Evolutionary conservation across 805 yeast genomes (phyloP).

Genomic region (Blastobotrys robertii): DNA sequence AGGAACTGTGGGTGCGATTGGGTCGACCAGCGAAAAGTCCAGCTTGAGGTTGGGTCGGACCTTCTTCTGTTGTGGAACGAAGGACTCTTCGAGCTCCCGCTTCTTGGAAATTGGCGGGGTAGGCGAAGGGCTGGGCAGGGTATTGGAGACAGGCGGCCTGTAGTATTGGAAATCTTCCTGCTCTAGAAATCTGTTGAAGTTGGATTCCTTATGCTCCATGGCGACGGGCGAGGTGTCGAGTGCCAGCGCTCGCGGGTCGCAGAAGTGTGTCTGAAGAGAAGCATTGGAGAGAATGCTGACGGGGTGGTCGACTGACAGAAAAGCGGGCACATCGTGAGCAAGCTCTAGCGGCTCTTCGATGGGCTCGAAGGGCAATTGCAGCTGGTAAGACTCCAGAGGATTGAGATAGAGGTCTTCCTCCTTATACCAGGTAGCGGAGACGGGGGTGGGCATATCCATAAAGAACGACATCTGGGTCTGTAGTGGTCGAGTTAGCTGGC

Average conservation of each 20-base stretch:
- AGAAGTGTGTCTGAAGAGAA: background rate
- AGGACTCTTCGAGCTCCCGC: background rate
- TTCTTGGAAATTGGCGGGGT: slow-evolving; percentile 1
- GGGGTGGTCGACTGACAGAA: no score
- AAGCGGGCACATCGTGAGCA: no score
- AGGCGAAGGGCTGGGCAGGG: slow-evolving; percentile 1
- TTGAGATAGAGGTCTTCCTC: no score
- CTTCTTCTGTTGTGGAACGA: background rate
- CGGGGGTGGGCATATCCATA: no score
- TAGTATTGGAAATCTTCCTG: background rate
- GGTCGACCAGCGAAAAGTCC: background rate
- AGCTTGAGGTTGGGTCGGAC: background rate
- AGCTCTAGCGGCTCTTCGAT: no score
- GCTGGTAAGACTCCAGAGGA: no score
- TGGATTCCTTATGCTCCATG: background rate
- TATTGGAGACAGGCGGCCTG: background rate
- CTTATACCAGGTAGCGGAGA: no score
- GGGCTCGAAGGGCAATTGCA: no score
- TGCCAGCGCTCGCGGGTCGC: slow-evolving; percentile 5
- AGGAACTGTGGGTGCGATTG: no score
- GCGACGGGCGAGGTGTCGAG: background rate
- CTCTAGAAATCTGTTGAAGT: background rate
- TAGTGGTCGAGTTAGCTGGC: no score
- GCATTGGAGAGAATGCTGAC: no score
- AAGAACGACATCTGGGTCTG: no score